These are phyloP conservation scores for Solanum boliviense DNA, from an alignment of 257 asterid species.

Conservation along the genomic window DNA sequence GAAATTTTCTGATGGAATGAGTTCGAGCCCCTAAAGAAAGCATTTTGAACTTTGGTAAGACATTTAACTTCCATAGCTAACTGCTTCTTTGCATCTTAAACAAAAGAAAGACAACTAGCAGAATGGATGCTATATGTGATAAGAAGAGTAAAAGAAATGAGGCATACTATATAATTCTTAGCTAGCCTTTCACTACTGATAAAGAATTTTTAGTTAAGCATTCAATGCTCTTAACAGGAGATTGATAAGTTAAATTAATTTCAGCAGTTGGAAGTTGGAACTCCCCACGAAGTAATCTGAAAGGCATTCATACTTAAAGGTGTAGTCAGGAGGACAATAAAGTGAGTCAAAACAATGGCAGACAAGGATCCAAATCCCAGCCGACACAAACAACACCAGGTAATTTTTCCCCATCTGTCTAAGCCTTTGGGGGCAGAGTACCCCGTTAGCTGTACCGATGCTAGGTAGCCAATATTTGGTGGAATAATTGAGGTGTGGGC, in stretches of 20 bases:
- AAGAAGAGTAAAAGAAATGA: neutral
- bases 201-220: neutral
- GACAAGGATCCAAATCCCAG: neutral
- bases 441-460: neutral
- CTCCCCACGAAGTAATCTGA: neutral
- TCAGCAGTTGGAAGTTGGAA: neutral
- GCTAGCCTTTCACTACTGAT: neutral
- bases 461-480: neutral
- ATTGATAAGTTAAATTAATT: neutral
- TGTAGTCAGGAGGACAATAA: neutral
- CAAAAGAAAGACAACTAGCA: neutral
- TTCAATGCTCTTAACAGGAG: neutral
- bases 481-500: neutral
- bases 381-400: neutral
- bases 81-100: neutral
- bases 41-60: neutral
- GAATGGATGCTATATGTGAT: neutral
- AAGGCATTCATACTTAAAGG: neutral
- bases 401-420: neutral
- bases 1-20: slow-evolving; percentile 89
- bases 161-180: neutral
- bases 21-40: slow-evolving; percentile 60
- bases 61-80: neutral
- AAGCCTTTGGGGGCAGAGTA: neutral
- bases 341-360: neutral